A percentile compares a stretch with the other conserved stretches of the same genome.
These are phyloP conservation scores for Crataegus laevigata DNA, from an alignment of 306 rosid genomes.

Conservation along the genomic window DNA sequence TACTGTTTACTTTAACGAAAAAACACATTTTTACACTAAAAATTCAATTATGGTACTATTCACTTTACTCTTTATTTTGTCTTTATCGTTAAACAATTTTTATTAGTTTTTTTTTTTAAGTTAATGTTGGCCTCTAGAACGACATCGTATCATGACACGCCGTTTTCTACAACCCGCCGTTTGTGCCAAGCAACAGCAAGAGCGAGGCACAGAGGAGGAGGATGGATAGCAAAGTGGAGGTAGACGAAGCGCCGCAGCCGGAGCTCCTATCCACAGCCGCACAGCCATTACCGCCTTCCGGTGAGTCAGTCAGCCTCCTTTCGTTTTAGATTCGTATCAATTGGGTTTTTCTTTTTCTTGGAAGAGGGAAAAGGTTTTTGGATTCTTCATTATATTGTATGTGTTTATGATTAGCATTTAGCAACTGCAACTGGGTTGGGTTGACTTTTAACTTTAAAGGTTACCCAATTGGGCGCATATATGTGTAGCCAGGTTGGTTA, in stretches of 20 bases:
- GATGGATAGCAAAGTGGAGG: constrained; percentile 24
- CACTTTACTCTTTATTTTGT: too few species aligned
- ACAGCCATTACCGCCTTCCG: constrained; percentile 24
- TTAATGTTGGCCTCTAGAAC: not conserved
- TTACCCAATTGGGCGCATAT: not conserved
- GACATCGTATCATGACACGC: not conserved
- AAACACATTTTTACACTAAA: too few species aligned
- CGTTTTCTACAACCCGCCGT: not conserved
- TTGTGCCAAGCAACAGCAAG: not conserved
- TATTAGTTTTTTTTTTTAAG: too few species aligned
- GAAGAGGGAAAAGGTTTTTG: too few species aligned
- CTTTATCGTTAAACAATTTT: too few species aligned
- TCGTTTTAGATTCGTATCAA: not conserved
- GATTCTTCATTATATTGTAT: not conserved
- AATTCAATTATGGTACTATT: too few species aligned
- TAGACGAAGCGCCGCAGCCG: constrained; percentile 69
- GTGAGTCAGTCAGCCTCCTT: constrained; percentile 43
- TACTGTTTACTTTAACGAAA: too few species aligned
- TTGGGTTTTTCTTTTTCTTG: too few species aligned
- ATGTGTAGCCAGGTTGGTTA: too few species aligned
- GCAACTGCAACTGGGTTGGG: not conserved
- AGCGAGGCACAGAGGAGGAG: not conserved
- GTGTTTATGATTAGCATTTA: not conserved
- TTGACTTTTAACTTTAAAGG: not conserved
- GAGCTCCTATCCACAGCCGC: constrained; percentile 30